Evolutionary conservation across 345 rosid species (phyloP), one percentile per base, ranked within the genome.

Genomic region (Eucalyptus virginea): DNA sequence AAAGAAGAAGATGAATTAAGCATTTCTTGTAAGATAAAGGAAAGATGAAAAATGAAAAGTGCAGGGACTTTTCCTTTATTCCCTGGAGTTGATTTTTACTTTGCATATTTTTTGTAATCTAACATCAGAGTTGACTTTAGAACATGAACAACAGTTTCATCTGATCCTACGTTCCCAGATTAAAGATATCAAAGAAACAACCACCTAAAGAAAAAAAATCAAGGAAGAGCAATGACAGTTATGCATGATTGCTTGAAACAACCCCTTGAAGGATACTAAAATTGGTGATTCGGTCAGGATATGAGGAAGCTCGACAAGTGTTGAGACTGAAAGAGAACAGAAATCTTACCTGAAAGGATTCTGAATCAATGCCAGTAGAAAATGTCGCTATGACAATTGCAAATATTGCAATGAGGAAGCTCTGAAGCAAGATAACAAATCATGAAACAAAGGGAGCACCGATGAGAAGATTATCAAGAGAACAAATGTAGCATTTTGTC

Each of bases 291-390:
- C 28, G 1, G 85, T 40, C 30, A 40, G 15, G 85, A 77, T 40
- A 77, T 37, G 47, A 77, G 47, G 26, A 77, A 40, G 85, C 47
- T 11, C 1, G 1, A 77, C 47, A 40, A 77, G 83, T 40, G 85
- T 77, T 11, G 30, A 77, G 85, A 40, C 85, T 7, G 85, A 40
- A 77, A 77, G 85, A 28, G 44, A 72, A 52, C 47, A 18, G 69
- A 24, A 9, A 86, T 88, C 90, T 81, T 91, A 97, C 99, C 94
- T 93, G 94, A 91, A 97, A 97, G 18, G 98, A 95, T 88, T 96
- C 93, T 34, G 99, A 97, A 89, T 96, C 99, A 28, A 97, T 94
- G 83, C 99, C 99, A 0, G 99, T 97, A 58, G 99, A 97, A 92
- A 96, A 97, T 51, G 99, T 97, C 86, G 99, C 98, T 92, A 95